Conservation (phyloP, 1,284 basidiomycete species). For the Gastroboletus turbinatus region DNA sequence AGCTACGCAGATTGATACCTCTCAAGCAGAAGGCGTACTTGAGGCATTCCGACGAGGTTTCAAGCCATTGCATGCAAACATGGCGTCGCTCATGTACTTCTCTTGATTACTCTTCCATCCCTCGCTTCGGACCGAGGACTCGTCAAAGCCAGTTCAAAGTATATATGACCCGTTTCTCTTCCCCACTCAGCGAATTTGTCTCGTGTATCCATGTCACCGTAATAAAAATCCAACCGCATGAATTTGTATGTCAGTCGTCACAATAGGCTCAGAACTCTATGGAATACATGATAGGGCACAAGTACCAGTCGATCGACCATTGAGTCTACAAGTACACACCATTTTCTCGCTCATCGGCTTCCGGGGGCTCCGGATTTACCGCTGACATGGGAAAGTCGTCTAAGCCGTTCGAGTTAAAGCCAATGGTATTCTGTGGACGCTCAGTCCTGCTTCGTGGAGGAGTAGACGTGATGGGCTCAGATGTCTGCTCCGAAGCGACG, state of each 20-base stretch:
- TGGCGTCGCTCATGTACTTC: conserved; percentile 65
- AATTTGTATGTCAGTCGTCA: not conserved
- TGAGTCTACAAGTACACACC: conserved; percentile 31
- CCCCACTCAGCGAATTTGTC: not conserved
- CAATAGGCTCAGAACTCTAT: not conserved
- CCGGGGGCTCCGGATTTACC: not conserved
- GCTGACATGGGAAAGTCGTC: conserved; percentile 3
- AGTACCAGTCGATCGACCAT: not conserved
- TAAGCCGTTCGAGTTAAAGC: conserved; percentile 14
- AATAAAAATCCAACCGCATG: not conserved
- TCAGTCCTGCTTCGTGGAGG: not conserved
- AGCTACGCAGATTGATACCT: conserved; percentile 42
- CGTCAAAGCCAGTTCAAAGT: not conserved
- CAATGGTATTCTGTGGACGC: conserved; percentile 3
- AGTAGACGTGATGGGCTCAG: not conserved
- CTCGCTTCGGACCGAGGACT: not conserved
- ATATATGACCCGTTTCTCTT: not conserved
- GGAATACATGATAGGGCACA: not conserved
- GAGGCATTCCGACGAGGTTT: conserved; percentile 56
- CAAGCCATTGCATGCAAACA: conserved; percentile 51
- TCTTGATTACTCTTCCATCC: conserved; percentile 34
- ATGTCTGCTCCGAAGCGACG: conserved; percentile 23
- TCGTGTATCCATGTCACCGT: not conserved
- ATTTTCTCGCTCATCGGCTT: conserved; percentile 5
- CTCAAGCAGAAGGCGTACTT: conserved; percentile 44